Base-by-base conservation (phyloP, 1,284 basidiomycete species). In the Marasmius fiardii region DNA sequence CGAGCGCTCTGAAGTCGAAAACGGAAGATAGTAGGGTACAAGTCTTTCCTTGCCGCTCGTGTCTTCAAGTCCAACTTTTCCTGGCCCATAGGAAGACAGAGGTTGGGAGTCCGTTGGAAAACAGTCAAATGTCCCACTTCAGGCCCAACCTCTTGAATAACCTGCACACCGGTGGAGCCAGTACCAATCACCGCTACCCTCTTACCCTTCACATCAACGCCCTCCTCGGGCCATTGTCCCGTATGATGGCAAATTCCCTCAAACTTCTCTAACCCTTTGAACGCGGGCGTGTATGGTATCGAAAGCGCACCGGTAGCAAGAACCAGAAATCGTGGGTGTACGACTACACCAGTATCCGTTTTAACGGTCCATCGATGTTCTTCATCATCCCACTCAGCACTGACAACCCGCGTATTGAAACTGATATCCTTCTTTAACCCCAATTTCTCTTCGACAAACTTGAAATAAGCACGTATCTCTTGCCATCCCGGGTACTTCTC, bases 91-190 rank as follows among this genome's bases (percentile, higher is more conserved):
- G 64, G 64, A 31, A 66, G 21, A 1, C 61, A 57, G 24, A 65
- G 45, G 24, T 65, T 64, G 0, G 64, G 62, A 4, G 63, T 65
- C 10, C 65, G 65, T 53, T 67, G 65, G 58, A 67, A 67, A 26
- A 65, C 61, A 6, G 65, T 65, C 39, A 67, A 60, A 45, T 65
- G 61, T 3, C 51, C 33, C 3, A 56, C 61, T 2, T 58, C 43
- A 3, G 61, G 60, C 1, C 60, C 65, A 7, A 44, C 48, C 50
- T 61, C 65, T 50, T 66, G 65, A 41, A 64, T 61, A 6, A 65
- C 34, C 54, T 65, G 65, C 6, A 66, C 63, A 20, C 65, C 64
- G 21, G 61, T 66, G 2, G 65, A 61, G 2, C 65, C 65, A 1
- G 64, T 66, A n/a, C 65, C 65, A 28, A 66, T 58, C 18, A 66